These are phyloP conservation scores for Phyllostachys edulis DNA, from an alignment of 176 grass and related monocot genomes.

Conservation along the genomic window DNA sequence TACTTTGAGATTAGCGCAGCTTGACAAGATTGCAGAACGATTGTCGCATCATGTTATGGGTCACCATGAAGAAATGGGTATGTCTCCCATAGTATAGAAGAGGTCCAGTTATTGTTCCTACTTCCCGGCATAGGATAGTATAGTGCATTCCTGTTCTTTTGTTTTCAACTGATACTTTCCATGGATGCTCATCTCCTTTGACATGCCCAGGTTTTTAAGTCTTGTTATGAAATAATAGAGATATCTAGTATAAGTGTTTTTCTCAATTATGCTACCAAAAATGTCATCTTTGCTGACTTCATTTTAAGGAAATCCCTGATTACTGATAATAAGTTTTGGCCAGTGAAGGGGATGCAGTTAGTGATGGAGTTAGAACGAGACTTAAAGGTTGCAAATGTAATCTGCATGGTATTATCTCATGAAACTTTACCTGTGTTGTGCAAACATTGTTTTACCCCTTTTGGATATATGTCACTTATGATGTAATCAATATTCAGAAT, in stretches of 20 bases:
- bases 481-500: constrained; percentile 63
- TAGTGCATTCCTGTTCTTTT: not conserved
- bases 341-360: constrained; percentile 99
- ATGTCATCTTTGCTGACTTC: constrained; percentile 7
- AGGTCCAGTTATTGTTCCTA: constrained; percentile 9
- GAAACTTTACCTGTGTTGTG: constrained; percentile 7
- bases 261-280: not conserved
- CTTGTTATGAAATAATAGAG: constrained; percentile 20
- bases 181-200: not conserved
- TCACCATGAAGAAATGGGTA: constrained; percentile 98
- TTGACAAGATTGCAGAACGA: constrained; percentile 91
- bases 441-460: constrained; percentile 6
- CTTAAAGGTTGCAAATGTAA: constrained; percentile 95
- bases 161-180: not conserved
- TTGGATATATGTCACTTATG: constrained; percentile 28
- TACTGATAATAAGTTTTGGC: constrained; percentile 61
- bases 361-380: constrained; percentile 97
- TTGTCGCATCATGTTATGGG: constrained; percentile 95
- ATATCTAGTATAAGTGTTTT: not conserved
- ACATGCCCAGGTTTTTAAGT: constrained; percentile 16
- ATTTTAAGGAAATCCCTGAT: constrained; percentile 28
- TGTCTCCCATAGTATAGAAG: constrained; percentile 37
- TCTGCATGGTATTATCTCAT: constrained; percentile 72
- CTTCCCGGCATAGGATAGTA: not conserved
- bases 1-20: constrained; percentile 83